These are phyloP conservation scores for Ceratobasidium sp. DNA, from an alignment of 1,284 basidiomycete species.

Conservation along the genomic window DNA sequence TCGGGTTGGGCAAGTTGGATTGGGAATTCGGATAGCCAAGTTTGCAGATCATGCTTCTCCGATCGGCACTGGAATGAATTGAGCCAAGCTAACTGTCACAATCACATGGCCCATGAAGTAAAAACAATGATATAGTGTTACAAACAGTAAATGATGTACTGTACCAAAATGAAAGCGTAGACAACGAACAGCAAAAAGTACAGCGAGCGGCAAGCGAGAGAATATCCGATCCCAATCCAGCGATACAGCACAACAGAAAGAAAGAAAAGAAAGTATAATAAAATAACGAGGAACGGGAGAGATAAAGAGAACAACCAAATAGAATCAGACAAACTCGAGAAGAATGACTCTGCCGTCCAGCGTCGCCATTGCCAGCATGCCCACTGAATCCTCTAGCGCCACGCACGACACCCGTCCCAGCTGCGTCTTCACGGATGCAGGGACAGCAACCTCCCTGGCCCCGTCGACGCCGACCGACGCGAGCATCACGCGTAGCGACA, in stretches of 20 bases:
- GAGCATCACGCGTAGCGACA: conserved; percentile 29
- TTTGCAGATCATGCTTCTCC: conserved; percentile 4
- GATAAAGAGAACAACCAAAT: background rate
- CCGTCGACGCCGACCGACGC: background rate
- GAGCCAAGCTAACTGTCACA: background rate
- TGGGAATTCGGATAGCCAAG: no score
- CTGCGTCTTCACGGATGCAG: conserved; percentile 1
- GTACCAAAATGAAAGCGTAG: background rate
- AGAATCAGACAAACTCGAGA: conserved; percentile 21
- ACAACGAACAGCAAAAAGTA: conserved; percentile 12
- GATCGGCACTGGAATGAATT: conserved; percentile 4
- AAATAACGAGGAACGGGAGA: background rate
- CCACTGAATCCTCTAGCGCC: conserved; percentile 35
- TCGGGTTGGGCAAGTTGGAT: no score
- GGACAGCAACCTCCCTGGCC: conserved; percentile 8
- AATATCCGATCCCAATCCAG: conserved; percentile 10
- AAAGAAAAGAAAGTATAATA: background rate
- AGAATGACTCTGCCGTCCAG: conserved; percentile 31
- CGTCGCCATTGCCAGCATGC: conserved; percentile 24
- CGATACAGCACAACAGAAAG: conserved; percentile 11
- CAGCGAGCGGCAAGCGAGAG: conserved; percentile 7
- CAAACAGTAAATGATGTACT: background rate
- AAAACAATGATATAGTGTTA: conserved; percentile 15
- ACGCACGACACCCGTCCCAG: conserved; percentile 23
- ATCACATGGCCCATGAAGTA: background rate